Base-by-base conservation (phyloP, 2,329 filamentous ascomycete genomes). In the Pseudogymnoascus sp. region DNA sequence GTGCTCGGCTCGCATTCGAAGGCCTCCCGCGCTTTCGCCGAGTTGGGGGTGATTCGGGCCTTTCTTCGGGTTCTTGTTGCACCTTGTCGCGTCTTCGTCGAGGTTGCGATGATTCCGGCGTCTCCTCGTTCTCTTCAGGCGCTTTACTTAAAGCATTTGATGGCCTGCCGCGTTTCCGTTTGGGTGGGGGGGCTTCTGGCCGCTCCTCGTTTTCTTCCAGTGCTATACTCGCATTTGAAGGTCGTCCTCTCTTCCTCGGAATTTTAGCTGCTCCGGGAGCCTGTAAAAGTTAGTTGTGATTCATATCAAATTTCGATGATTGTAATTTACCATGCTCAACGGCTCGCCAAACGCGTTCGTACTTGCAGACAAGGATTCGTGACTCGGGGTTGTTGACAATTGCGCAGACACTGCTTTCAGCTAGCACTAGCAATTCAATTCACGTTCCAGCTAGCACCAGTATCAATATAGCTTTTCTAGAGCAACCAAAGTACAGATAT, bases 121-220 rank as follows among this genome's bases (percentile, higher is more conserved):
- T 33, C n/a, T 56, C 50, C 14, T 33, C 38, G 21, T 16, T 56
- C 23, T 65, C 62, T 53, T 59, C 11, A 44, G 38, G 10, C 7
- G 47, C 42, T 18, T n/a, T 16, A 25, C 37, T 61, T n/a, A n/a
- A n/a, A n/a, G 37, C 33, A 42, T 31, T 38, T n/a, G 64, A 64
- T 37, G 62, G 62, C 28, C 62, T 60, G 7, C 60, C 64, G 8
- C 60, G 62, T 62, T 59, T 67, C 53, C 59, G 50, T 25, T 28
- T 31, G 4, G 37, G 21, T 3, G n/a, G 35, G 7, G 47, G 18
- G 4, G 23, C 28, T 7, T 50, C 38, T 4, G 40, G 8, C n/a
- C 3, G 6, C 28, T 5, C 21, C 5, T 18, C 38, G 1, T 1
- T 23, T 23, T 31, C 28, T 4, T 14, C n/a, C 16, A 25, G 7